A percentile compares a stretch with the other conserved stretches of the same genome.
These are phyloP conservation scores for Geosiphon pyriformis DNA, from an alignment of 192 early-diverging fungal species.

Conservation along the genomic window DNA sequence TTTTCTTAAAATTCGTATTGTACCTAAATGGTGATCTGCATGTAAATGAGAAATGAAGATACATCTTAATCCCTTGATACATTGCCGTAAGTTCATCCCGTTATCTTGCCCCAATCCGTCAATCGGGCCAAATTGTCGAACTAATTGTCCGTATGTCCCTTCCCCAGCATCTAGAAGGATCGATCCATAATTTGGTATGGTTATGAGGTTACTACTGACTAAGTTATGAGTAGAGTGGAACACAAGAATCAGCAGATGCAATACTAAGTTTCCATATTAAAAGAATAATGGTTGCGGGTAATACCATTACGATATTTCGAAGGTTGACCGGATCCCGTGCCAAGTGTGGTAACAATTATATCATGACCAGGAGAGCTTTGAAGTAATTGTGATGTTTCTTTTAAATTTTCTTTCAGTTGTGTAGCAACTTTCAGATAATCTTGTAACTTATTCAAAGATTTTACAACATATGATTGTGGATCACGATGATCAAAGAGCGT, in stretches of 20 bases:
- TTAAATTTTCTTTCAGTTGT: conserved; percentile 29
- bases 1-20: conserved; percentile 62
- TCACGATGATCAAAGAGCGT: conserved; percentile 26
- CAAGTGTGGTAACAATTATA: conserved; percentile 66
- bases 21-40: conserved; percentile 95
- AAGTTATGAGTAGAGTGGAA: background rate
- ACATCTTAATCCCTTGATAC: conserved; percentile 53
- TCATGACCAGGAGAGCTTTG: conserved; percentile 38
- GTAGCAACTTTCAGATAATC: conserved; percentile 38
- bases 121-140: conserved; percentile 60
- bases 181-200: conserved; percentile 53
- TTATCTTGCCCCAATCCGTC: conserved; percentile 22
- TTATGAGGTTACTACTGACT: conserved; percentile 80
- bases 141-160: conserved; percentile 78
- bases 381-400: background rate
- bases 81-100: conserved; percentile 42
- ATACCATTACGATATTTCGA: conserved; percentile 87
- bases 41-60: conserved; percentile 95
- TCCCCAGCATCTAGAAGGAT: conserved; percentile 90
- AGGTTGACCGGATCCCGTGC: conserved; percentile 87
- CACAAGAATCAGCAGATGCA: background rate
- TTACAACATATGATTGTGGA: conserved; percentile 4
- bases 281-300: background rate
- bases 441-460: conserved; percentile 13
- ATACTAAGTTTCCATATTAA: background rate